Conservation (phyloP, 371 early-diverging fungal species). For the Syncephalastrum sp. region DNA sequence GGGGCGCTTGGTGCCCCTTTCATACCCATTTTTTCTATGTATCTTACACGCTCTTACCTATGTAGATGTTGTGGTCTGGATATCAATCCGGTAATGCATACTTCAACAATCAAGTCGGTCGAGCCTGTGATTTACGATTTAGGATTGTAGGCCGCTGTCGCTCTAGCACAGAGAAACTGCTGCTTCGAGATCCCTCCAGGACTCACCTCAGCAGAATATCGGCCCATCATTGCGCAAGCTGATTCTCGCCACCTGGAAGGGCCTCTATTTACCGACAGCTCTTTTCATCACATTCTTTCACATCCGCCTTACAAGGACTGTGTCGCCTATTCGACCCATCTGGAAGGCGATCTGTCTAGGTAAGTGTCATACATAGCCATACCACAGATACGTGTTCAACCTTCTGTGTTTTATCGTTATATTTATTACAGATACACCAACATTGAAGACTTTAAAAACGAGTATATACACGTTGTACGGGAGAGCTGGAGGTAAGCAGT, state of each 20-base stretch:
- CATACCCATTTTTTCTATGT: too few species aligned
- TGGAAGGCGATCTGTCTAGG: conserved; percentile 82
- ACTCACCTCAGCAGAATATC: conserved; percentile 70
- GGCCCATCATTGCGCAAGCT: conserved; percentile 81
- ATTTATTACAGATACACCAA: conserved; percentile 59
- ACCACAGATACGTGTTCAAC: background rate
- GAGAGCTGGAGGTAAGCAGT: conserved; percentile 67
- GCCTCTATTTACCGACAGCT: conserved; percentile 57
- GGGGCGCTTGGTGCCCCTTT: too few species aligned
- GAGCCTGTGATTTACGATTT: background rate
- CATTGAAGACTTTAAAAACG: conserved; percentile 70
- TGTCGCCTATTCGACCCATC: conserved; percentile 71
- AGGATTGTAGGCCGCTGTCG: conserved; percentile 65
- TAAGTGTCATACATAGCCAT: conserved; percentile 7
- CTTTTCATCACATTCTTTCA: conserved; percentile 84
- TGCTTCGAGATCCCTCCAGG: conserved; percentile 77
- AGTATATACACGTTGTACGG: conserved; percentile 72
- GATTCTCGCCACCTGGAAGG: conserved; percentile 69
- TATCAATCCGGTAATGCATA: conserved; percentile 74
- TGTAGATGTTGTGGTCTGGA: conserved; percentile 80
- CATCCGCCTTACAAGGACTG: conserved; percentile 97
- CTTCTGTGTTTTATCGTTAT: conserved; percentile 5
- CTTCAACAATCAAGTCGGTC: background rate
- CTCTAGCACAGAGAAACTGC: conserved; percentile 82
- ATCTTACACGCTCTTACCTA: background rate